Percentiles rank a stretch among this genome's conserved stretches.
Conservation (phyloP, 2,329 filamentous ascomycete species). For the Diaporthe caulivora region DNA sequence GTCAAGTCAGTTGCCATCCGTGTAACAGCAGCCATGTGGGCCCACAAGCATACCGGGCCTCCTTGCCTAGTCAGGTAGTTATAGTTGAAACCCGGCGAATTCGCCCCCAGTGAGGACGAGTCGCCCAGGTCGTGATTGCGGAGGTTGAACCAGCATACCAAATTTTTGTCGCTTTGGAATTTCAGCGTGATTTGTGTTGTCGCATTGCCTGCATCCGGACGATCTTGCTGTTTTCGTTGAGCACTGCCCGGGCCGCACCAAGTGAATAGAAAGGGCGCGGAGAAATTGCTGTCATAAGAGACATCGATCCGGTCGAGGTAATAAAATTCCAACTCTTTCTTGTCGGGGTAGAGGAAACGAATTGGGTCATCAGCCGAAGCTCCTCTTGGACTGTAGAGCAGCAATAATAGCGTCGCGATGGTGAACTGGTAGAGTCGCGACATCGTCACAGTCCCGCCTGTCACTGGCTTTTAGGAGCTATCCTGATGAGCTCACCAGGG, state of each 20-base stretch:
- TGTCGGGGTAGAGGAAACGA: neutral
- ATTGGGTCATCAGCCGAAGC: neutral
- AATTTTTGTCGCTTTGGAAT: neutral
- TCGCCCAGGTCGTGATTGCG: neutral
- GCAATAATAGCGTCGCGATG: neutral
- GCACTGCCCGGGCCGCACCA: slow-evolving; percentile 11
- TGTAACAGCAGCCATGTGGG: neutral
- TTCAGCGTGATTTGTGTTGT: slow-evolving; percentile 7
- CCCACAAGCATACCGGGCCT: neutral
- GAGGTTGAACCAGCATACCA: neutral
- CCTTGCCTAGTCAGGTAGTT: neutral
- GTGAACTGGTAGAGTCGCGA: neutral
- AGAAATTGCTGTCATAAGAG: slow-evolving; percentile 7
- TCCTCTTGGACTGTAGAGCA: neutral
- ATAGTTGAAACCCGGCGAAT: neutral
- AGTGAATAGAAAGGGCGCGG: neutral
- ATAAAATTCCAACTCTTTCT: neutral
- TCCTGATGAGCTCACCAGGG: neutral
- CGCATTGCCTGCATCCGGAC: neutral
- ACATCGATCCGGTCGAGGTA: neutral
- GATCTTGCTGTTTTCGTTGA: neutral
- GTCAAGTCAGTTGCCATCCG: neutral
- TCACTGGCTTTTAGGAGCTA: neutral
- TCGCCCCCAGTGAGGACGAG: neutral
- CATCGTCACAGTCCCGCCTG: neutral